phyloP scores from a whole-genome alignment of 768 basidiomycete genomes.

The Suillus occidentalis region DNA sequence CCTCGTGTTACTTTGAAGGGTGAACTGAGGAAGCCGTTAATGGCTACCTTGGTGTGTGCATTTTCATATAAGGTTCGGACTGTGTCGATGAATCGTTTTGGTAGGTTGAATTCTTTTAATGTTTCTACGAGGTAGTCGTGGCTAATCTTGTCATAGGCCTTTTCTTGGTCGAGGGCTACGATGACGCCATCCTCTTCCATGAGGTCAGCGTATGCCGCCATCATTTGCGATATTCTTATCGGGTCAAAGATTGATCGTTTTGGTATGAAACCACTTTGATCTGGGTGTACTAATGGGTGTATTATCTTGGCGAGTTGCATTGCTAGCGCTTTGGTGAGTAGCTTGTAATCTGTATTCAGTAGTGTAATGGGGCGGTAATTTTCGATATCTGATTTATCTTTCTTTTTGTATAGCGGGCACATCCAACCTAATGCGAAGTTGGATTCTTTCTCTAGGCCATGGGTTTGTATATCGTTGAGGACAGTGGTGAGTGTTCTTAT shows the following conservation, averaged over 20 bases:
- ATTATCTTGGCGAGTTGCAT: conserved; percentile 10
- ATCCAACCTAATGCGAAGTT: neutral
- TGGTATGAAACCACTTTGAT: conserved; percentile 42
- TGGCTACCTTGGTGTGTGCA: neutral
- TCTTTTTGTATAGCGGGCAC: conserved; percentile 44
- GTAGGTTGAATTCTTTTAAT: too few species aligned
- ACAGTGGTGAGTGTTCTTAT: neutral
- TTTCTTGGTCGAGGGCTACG: conserved; percentile 36
- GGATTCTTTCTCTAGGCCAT: too few species aligned
- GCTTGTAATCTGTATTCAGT: conserved; percentile 35
- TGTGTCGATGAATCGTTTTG: too few species aligned
- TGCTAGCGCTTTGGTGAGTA: conserved; percentile 26
- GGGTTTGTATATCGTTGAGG: conserved; percentile 24
- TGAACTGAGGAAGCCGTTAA: accelerated
- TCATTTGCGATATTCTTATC: too few species aligned
- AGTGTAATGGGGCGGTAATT: conserved; percentile 42
- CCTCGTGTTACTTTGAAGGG: neutral
- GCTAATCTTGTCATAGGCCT: neutral
- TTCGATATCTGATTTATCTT: conserved; percentile 28
- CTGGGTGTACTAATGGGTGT: conserved; percentile 25
- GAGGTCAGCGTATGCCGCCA: conserved; percentile 25
- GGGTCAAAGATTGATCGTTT: conserved; percentile 34
- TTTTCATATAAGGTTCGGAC: too few species aligned
- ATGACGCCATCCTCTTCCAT: conserved; percentile 23
- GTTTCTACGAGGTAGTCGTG: conserved; percentile 32